A percentile compares a stretch with the other conserved stretches of the same genome.
Evolutionary conservation across 345 rosid species (phyloP).

Genomic region (Arabidopsis arenosa): DNA sequence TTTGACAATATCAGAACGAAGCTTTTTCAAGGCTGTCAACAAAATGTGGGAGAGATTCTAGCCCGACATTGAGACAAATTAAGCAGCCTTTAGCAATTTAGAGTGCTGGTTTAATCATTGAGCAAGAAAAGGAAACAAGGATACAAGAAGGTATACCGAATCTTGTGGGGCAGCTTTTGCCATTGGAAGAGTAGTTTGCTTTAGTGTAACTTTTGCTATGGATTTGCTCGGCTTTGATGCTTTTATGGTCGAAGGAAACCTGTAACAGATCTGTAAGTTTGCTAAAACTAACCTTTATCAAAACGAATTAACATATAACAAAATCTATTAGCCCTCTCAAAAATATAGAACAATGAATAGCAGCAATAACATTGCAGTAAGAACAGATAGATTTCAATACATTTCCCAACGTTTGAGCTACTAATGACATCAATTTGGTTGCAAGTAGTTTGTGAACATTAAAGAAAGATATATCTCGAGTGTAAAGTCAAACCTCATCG

Average conservation of each 20-base stretch:
- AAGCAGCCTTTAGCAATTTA: constrained; percentile 3
- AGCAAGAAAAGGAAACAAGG: constrained; percentile 24
- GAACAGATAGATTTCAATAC: constrained; percentile 11
- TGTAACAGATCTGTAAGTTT: constrained; percentile 37
- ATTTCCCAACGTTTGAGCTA: background rate
- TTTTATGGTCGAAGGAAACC: constrained; percentile 66
- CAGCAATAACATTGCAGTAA: background rate
- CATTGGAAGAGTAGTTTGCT: constrained; percentile 52
- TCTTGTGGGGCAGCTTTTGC: constrained; percentile 52
- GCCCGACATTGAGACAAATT: constrained; percentile 3
- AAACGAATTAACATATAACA: background rate
- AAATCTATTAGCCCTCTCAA: background rate
- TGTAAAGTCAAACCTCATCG: constrained; percentile 13
- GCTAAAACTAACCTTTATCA: constrained; percentile 12
- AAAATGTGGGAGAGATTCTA: constrained; percentile 69
- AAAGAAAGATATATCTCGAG: background rate
- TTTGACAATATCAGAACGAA: constrained; percentile 67
- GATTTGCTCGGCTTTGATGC: constrained; percentile 48
- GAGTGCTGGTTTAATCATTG: background rate
- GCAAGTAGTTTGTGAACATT: constrained; percentile 1
- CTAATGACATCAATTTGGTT: background rate
- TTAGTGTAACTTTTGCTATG: constrained; percentile 57
- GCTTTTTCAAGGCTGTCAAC: constrained; percentile 62
- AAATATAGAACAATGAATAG: background rate
- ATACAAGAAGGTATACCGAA: constrained; percentile 50